A percentile compares a stretch with the other conserved stretches of the same genome.
These are phyloP conservation scores for Cyclostephanos tholiformis DNA, from an alignment of 108 stramenopile genomes.

Conservation along the genomic window DNA sequence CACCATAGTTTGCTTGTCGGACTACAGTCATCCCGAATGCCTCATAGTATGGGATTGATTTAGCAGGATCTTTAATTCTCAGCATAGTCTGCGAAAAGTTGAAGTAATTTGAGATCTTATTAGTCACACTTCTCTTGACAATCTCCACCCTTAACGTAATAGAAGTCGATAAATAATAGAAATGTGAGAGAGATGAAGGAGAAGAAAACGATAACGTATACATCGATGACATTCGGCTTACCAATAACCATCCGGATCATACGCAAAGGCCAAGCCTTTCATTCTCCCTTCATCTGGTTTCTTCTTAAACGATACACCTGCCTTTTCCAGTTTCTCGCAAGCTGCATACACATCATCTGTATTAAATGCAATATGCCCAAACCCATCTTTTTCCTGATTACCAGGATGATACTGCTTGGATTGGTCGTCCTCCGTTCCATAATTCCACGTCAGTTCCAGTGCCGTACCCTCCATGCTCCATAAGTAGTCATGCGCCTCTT, in stretches of 20 bases:
- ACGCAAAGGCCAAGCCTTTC: slow-evolving; percentile 92
- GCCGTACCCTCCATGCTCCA: slow-evolving; percentile 85
- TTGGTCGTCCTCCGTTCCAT: slow-evolving; percentile 79
- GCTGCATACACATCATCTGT: slow-evolving; percentile 87
- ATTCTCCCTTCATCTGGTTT: slow-evolving; percentile 93
- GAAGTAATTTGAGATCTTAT: slow-evolving; percentile 58
- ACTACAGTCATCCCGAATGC: slow-evolving; percentile 86
- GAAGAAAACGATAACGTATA: not conserved
- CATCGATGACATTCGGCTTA: not conserved
- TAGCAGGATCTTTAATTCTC: slow-evolving; percentile 91
- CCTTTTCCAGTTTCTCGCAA: slow-evolving; percentile 75
- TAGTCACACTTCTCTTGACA: slow-evolving; percentile 56
- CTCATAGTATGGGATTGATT: slow-evolving; percentile 88
- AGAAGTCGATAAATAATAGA: not conserved
- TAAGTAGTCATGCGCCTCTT: slow-evolving; percentile 84
- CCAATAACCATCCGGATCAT: slow-evolving; percentile 91
- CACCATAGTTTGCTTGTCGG: slow-evolving; percentile 74
- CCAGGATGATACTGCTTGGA: slow-evolving; percentile 77
- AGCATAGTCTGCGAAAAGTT: slow-evolving; percentile 97
- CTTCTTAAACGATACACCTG: slow-evolving; percentile 91
- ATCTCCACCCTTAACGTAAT: slow-evolving; percentile 59
- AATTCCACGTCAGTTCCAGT: slow-evolving; percentile 92
- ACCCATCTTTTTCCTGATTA: slow-evolving; percentile 89
- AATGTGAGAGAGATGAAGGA: not conserved
- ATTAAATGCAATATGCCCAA: slow-evolving; percentile 81